These are phyloP conservation scores for Circinella minor DNA, from an alignment of 371 early-diverging fungal genomes.

Conservation along the genomic window DNA sequence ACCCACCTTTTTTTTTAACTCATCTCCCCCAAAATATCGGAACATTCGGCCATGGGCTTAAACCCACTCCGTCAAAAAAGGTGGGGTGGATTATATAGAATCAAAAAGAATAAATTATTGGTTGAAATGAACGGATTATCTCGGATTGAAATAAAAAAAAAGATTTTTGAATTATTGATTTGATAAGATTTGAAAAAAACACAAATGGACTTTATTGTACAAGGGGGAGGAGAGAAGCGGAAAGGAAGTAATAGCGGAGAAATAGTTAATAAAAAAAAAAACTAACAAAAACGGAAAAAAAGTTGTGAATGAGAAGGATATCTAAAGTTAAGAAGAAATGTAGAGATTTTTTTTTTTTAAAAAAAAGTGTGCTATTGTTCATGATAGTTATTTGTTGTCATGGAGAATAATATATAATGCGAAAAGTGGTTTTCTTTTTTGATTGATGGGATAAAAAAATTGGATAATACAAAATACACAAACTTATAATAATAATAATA, in stretches of 20 bases:
- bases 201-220: neutral
- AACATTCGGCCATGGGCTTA: neutral
- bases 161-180: neutral
- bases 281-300: too few relatives aligned
- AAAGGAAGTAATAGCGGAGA: neutral
- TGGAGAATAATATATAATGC: neutral
- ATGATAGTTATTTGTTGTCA: neutral
- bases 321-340: neutral
- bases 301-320: neutral
- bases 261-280: neutral
- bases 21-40: neutral
- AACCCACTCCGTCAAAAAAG: neutral
- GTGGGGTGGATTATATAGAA: neutral
- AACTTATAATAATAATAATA: neutral
- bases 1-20: too few relatives aligned
- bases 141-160: neutral
- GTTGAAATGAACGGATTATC: neutral
- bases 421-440: neutral
- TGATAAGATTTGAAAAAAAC: neutral
- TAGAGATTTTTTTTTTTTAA: neutral
- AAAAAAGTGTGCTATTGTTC: neutral
- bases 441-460: neutral
- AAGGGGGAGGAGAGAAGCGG: neutral
- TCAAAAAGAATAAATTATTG: too few relatives aligned
- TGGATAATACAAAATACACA: neutral